These are phyloP conservation scores for Trichoderma virens DNA, from an alignment of 495 filamentous ascomycete species.

Conservation along the genomic window DNA sequence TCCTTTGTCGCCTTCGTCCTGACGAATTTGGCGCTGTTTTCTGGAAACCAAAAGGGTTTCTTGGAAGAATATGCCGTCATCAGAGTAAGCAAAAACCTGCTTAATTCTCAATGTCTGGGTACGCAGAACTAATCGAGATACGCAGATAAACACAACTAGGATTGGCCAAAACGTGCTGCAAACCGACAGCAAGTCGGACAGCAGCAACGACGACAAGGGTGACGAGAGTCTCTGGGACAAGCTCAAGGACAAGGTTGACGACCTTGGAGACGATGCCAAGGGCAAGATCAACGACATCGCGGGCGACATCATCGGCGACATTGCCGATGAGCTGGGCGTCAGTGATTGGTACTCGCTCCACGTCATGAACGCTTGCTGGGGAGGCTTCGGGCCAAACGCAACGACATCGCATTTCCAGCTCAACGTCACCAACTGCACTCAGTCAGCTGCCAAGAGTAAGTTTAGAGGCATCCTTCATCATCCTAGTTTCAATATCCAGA, in stretches of 20 bases:
- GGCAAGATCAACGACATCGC: constrained; percentile 24
- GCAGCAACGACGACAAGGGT: constrained; percentile 12
- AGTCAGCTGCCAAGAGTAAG: constrained; percentile 44
- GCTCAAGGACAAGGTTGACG: constrained; percentile 23
- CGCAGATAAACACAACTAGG: constrained; percentile 59
- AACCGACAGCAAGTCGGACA: constrained; percentile 6
- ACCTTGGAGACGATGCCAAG: constrained; percentile 28
- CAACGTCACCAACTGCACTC: constrained; percentile 56
- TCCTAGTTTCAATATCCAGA: too few species aligned
- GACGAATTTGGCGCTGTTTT: constrained; percentile 61
- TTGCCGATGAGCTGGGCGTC: constrained; percentile 45
- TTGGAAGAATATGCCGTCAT: constrained; percentile 59
- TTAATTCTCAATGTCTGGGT: not conserved
- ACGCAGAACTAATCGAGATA: constrained; percentile 1
- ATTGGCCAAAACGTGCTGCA: constrained; percentile 46
- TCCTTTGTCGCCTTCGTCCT: constrained; percentile 59
- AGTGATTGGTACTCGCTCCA: constrained; percentile 71
- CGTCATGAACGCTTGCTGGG: constrained; percentile 61
- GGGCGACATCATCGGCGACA: constrained; percentile 36
- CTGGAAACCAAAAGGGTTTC: constrained; percentile 52
- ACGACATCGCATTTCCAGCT: constrained; percentile 38
- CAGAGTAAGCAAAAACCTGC: constrained; percentile 42
- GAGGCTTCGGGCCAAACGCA: constrained; percentile 47
- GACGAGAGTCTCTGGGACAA: constrained; percentile 17
- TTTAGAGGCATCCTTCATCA: constrained; percentile 17